These are phyloP conservation scores for Lactifluus subvellereus DNA, from an alignment of 768 basidiomycete genomes.

Conservation along the genomic window DNA sequence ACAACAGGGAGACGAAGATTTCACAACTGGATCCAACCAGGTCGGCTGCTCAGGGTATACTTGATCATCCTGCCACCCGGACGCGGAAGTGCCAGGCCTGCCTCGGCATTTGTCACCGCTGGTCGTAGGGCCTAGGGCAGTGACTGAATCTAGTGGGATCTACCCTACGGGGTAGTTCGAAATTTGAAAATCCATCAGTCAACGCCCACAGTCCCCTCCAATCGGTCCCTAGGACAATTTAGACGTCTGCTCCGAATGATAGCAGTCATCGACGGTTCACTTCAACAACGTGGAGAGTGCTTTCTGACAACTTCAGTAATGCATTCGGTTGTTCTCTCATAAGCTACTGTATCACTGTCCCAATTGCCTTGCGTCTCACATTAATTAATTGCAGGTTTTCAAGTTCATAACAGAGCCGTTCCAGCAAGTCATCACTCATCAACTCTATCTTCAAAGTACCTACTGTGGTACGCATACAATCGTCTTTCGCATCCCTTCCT, in stretches of 20 bases:
- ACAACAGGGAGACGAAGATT: too few species aligned
- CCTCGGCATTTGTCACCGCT: background rate
- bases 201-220: background rate
- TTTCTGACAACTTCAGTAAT: background rate
- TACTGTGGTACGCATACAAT: too few species aligned
- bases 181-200: background rate
- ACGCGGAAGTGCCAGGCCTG: background rate
- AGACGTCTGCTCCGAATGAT: background rate
- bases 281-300: background rate
- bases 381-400: background rate
- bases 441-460: too few species aligned
- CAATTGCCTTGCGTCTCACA: background rate
- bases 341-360: background rate
- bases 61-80: too few species aligned
- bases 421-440: conserved; percentile 6
- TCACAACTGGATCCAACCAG: too few species aligned
- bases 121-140: background rate
- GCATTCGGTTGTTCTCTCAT: background rate
- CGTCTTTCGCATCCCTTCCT: background rate
- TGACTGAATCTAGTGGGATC: background rate
- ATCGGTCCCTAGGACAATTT: background rate
- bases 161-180: background rate
- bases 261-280: background rate
- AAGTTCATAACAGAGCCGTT: conserved; percentile 6
- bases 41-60: too few species aligned